phyloP scores from a whole-genome alignment of 2,329 filamentous ascomycete genomes.

The Colletotrichum camelliae region DNA sequence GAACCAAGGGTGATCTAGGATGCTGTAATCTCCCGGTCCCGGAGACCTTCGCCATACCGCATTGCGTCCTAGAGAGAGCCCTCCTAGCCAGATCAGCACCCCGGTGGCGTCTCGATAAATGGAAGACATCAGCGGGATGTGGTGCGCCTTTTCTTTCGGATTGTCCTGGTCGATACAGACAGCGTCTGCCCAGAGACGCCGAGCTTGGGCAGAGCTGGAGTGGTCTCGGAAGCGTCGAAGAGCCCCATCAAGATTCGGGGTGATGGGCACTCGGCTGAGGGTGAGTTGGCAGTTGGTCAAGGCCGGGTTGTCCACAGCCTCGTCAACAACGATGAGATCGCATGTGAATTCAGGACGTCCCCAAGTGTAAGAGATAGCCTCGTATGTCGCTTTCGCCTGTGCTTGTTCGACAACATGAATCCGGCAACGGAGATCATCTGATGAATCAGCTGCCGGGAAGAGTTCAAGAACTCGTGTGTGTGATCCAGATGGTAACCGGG shows the following conservation, averaged over 20 bases:
- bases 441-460: not conserved
- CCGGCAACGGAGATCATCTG: not conserved
- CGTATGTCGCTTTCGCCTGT: not conserved
- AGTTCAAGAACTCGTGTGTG: not conserved
- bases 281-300: fast-evolving
- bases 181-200: not conserved
- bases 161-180: not conserved
- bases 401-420: not conserved
- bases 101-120: not conserved
- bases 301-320: fast-evolving
- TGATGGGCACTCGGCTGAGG: not conserved
- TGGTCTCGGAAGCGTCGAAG: not conserved
- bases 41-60: too few relatives aligned
- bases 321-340: not conserved
- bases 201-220: not conserved
- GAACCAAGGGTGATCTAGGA: not conserved
- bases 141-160: not conserved
- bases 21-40: too few relatives aligned
- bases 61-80: too few relatives aligned
- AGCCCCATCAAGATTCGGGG: not conserved
- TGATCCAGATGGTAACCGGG: not conserved
- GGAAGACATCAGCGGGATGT: not conserved
- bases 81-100: not conserved
- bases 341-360: not conserved
- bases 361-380: not conserved